Percentiles rank a stretch among this genome's conserved stretches.
phyloP scores from a whole-genome alignment of 176 grass and related monocot species.

The Zea mays region DNA sequence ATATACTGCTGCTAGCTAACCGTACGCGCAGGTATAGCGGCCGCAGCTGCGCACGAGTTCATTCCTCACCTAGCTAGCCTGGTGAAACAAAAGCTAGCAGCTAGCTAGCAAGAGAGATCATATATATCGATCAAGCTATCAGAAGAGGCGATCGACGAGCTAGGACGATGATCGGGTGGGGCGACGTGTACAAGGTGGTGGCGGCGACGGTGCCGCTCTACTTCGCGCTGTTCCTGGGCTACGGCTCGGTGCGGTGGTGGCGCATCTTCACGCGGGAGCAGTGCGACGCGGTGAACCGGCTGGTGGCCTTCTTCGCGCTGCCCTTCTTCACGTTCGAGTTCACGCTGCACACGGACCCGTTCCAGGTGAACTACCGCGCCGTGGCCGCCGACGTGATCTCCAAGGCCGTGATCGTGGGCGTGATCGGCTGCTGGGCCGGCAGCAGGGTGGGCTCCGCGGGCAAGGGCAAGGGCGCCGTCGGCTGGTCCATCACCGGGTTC shows the following conservation, averaged over 20 bases:
- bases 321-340: conserved; percentile 96
- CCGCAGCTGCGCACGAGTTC: too few species aligned
- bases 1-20: too few species aligned
- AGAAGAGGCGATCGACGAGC: background rate
- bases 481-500: conserved; percentile 79
- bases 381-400: conserved; percentile 86
- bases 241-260: conserved; percentile 92
- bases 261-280: conserved; percentile 80
- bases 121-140: background rate
- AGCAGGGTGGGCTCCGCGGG: background rate
- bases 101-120: too few species aligned
- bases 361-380: conserved; percentile 85
- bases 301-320: conserved; percentile 80
- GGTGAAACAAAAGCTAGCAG: background rate
- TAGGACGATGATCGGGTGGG: conserved; percentile 67
- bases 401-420: conserved; percentile 57
- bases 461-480: conserved; percentile 10
- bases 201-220: conserved; percentile 80
- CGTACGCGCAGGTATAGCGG: too few species aligned
- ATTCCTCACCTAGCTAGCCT: background rate
- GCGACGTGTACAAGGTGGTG: conserved; percentile 86
- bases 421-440: conserved; percentile 39
- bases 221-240: conserved; percentile 77
- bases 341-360: conserved; percentile 91
- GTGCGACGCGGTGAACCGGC: conserved; percentile 91